A percentile compares a stretch with the other conserved stretches of the same genome.
These are phyloP conservation scores for Pestalotiopsis sp. DNA, from an alignment of 2,329 filamentous ascomycete species.

Conservation along the genomic window DNA sequence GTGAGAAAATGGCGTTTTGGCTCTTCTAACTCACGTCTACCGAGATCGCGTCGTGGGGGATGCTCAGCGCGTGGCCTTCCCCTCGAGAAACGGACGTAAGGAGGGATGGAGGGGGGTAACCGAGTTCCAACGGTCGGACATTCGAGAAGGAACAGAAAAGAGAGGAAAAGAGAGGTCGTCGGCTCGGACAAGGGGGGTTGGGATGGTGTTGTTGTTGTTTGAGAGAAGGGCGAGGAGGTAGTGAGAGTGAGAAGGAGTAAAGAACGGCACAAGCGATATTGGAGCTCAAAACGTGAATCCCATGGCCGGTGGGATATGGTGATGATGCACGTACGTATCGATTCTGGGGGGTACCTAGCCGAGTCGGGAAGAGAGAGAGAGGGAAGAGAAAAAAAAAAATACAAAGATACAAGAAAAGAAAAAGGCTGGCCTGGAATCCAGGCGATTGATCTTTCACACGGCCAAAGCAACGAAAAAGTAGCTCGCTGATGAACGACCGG, in stretches of 20 bases:
- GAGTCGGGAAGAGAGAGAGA: background rate
- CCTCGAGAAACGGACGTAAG: background rate
- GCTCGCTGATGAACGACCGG: background rate
- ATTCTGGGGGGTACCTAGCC: background rate
- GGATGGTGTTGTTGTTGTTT: background rate
- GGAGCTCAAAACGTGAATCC: background rate
- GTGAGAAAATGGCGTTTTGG: background rate
- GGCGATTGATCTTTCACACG: background rate
- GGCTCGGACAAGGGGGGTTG: background rate
- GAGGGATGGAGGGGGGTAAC: background rate
- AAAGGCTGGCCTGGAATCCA: background rate
- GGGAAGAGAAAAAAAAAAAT: background rate
- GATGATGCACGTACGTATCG: background rate
- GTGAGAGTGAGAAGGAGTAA: background rate
- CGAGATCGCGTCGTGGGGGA: slow-evolving; percentile 4
- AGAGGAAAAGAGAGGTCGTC: background rate
- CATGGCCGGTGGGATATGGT: background rate
- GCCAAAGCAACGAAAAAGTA: background rate
- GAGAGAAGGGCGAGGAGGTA: background rate
- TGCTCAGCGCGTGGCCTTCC: background rate
- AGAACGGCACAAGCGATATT: background rate
- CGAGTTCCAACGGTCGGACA: background rate
- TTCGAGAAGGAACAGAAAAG: background rate
- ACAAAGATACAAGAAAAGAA: background rate
- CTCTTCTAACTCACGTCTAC: background rate